Conservation (phyloP, 192 early-diverging fungal genomes). For the Pilobolus umbonatus region DNA sequence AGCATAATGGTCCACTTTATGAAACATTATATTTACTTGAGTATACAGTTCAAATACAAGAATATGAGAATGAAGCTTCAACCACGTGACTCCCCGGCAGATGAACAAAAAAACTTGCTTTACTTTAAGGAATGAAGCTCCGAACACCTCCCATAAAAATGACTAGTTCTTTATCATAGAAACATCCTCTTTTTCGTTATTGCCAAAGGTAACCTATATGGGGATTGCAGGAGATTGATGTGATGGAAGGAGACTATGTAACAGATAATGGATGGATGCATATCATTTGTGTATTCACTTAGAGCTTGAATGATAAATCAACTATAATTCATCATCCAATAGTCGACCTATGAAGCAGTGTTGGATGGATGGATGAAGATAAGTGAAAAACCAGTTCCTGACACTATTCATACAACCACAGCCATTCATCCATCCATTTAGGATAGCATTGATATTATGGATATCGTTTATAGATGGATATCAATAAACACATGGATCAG, state of each 20-base stretch:
- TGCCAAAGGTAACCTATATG: slow-evolving; percentile 14
- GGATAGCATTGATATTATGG: neutral
- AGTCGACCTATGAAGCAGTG: neutral
- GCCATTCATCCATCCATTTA: neutral
- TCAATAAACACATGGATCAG: no score
- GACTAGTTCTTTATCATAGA: neutral
- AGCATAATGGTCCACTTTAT: no score
- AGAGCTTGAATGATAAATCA: neutral
- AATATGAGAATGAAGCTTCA: no score
- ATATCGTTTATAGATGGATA: neutral
- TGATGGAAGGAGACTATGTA: neutral
- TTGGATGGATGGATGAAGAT: neutral
- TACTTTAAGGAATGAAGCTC: neutral
- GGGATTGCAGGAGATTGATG: neutral
- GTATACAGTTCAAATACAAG: no score
- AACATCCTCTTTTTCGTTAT: slow-evolving; percentile 11
- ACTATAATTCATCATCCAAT: no score
- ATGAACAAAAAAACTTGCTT: no score
- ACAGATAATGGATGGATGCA: neutral
- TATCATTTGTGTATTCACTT: neutral
- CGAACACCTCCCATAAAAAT: neutral
- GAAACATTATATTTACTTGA: no score
- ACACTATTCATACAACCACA: neutral
- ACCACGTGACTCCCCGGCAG: no score
- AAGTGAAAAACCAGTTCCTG: neutral